These are phyloP conservation scores for Kwoniella newhampshirensis DNA, from an alignment of 768 basidiomycete species.

Conservation along the genomic window DNA sequence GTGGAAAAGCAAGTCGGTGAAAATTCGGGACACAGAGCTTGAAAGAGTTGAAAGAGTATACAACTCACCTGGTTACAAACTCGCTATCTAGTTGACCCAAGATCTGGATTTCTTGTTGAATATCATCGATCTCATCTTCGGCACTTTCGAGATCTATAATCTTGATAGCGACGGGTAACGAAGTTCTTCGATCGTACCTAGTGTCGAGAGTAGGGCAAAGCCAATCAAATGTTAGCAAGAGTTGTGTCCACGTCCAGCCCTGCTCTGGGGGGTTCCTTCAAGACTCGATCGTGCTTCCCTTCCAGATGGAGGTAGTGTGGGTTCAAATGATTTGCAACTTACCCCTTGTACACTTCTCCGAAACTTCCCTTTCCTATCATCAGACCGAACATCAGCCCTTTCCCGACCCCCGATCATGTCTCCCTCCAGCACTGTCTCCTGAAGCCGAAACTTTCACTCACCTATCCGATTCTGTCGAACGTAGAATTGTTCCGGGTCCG, in stretches of 20 bases:
- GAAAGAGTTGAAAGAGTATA: no score
- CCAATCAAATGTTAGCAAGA: no score
- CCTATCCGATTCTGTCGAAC: conserved; percentile 97
- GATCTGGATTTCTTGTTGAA: conserved; percentile 96
- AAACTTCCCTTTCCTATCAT: conserved; percentile 93
- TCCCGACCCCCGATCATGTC: no score
- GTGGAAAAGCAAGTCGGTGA: no score
- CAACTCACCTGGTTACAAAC: conserved; percentile 85
- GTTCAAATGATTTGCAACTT: no score
- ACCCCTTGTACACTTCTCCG: conserved; percentile 99
- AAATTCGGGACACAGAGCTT: no score
- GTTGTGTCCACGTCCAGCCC: no score
- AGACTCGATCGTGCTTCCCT: no score
- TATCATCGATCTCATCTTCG: conserved; percentile 99
- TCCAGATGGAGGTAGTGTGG: no score
- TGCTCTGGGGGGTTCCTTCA: no score
- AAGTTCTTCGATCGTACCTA: conserved; percentile 92
- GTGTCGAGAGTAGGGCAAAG: background rate
- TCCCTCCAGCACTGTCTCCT: background rate
- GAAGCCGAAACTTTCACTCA: conserved; percentile 52
- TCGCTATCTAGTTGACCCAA: conserved; percentile 93
- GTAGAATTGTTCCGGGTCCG: conserved; percentile 93
- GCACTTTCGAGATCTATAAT: conserved; percentile 99
- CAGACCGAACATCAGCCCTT: conserved; percentile 10
- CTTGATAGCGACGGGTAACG: conserved; percentile 98